phyloP scores from a whole-genome alignment of 345 rosid species.

The Limnanthes douglasii region DNA sequence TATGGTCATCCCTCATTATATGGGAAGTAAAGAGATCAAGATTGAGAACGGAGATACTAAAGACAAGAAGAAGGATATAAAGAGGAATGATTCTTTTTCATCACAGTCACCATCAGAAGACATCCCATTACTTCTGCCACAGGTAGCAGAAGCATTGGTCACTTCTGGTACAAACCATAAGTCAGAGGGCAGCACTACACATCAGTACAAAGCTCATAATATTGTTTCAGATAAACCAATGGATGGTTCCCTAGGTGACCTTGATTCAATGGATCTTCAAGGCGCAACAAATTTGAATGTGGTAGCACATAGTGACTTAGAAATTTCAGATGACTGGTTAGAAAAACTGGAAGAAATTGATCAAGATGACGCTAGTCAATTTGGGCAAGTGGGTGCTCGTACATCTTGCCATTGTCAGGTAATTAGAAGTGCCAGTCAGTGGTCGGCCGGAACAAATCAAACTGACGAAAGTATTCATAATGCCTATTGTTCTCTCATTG shows the following conservation, averaged over 20 bases:
- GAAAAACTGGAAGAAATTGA: too few species aligned
- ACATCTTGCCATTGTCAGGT: constrained; percentile 68
- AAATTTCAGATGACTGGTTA: too few species aligned
- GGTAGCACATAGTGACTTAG: too few species aligned
- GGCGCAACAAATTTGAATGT: constrained; percentile 7
- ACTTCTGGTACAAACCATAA: constrained; percentile 8
- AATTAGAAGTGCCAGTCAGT: constrained; percentile 79
- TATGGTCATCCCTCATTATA: constrained; percentile 95
- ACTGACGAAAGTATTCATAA: constrained; percentile 85
- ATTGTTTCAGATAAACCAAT: too few species aligned
- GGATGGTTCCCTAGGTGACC: constrained; percentile 7
- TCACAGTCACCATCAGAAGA: constrained; percentile 43
- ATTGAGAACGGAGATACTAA: constrained; percentile 23
- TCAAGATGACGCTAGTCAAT: too few species aligned
- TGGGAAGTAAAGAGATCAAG: constrained; percentile 55
- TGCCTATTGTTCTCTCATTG: constrained; percentile 67
- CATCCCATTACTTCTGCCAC: constrained; percentile 84
- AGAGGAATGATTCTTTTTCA: constrained; percentile 29
- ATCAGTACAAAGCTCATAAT: too few species aligned
- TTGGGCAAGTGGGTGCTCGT: constrained; percentile 51
- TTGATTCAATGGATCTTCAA: constrained; percentile 12
- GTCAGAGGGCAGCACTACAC: too few species aligned
- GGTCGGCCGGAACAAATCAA: constrained; percentile 88
- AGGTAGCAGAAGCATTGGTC: constrained; percentile 32
- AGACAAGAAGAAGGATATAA: constrained; percentile 16